phyloP scores from a whole-genome alignment of 148 eudicot species.

The Camellia sinensis region DNA sequence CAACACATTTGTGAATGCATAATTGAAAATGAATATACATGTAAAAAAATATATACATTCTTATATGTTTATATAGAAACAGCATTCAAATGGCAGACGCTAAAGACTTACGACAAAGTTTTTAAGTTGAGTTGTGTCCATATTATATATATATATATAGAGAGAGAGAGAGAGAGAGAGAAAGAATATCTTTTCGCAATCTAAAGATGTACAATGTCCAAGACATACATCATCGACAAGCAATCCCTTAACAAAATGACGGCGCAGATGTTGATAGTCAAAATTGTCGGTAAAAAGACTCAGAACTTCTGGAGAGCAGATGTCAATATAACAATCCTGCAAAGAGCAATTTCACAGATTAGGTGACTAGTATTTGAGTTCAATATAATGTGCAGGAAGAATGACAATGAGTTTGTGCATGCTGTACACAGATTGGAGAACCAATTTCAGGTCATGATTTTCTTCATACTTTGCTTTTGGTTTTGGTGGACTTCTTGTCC shows the following conservation, averaged over 20 bases:
- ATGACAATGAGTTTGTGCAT: not conserved
- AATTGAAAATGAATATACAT: not conserved
- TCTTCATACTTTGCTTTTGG: too few species aligned
- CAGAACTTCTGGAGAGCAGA: conserved; percentile 87
- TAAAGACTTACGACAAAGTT: not conserved
- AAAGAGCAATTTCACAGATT: conserved; percentile 18
- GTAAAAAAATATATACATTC: not conserved
- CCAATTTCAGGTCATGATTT: too few species aligned
- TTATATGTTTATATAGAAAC: not conserved
- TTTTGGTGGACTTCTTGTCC: too few species aligned
- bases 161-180: conserved; percentile 15
- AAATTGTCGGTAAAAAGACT: conserved; percentile 91
- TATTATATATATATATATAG: not conserved
- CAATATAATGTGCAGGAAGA: not conserved
- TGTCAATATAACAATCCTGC: conserved; percentile 96
- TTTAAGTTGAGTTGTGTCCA: not conserved
- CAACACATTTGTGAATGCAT: not conserved
- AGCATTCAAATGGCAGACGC: not conserved
- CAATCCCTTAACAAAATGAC: conserved; percentile 87
- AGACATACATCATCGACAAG: conserved; percentile 84
- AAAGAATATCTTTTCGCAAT: not conserved
- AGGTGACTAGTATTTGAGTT: not conserved
- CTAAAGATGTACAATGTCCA: conserved; percentile 9
- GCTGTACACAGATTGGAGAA: too few species aligned
- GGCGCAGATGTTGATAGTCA: conserved; percentile 96